A percentile compares a stretch with the other conserved stretches of the same genome.
Conservation (phyloP, 164 flowering plant species). For the Dillenia turbinata region DNA sequence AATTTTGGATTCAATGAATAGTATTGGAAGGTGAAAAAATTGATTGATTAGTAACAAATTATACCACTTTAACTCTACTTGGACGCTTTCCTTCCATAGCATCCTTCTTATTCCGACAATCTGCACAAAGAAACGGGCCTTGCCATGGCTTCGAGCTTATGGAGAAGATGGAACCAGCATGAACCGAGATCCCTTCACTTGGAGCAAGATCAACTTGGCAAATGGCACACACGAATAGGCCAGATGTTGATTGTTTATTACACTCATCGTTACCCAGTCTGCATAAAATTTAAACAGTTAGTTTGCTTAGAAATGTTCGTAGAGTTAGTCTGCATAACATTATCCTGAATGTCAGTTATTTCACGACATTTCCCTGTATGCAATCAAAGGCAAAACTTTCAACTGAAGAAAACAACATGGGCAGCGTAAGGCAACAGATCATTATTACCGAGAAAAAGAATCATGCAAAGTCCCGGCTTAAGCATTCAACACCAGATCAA, state of each 20-base stretch:
- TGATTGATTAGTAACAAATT: conserved; percentile 2
- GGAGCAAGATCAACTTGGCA: conserved; percentile 89
- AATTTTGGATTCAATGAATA: conserved; percentile 5
- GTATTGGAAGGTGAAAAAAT: conserved; percentile 6
- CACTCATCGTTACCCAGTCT: conserved; percentile 65
- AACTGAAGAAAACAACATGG: conserved; percentile 1
- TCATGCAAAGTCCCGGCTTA: too few species aligned
- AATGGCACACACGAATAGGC: conserved; percentile 71
- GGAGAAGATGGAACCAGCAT: conserved; percentile 87
- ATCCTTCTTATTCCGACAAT: conserved; percentile 68
- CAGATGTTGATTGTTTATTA: conserved; percentile 34
- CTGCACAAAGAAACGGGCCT: conserved; percentile 84
- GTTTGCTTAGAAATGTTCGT: too few species aligned
- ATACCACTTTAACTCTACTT: conserved; percentile 55
- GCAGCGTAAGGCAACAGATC: too few species aligned
- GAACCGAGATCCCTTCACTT: conserved; percentile 84
- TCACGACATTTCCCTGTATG: too few species aligned
- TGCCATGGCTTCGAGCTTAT: conserved; percentile 85
- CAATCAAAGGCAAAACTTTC: too few species aligned
- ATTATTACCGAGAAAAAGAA: too few species aligned
- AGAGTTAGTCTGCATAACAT: too few species aligned
- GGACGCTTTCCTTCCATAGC: conserved; percentile 87
- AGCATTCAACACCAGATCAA: too few species aligned
- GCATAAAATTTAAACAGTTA: conserved; percentile 6
- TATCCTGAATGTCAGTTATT: too few species aligned